Conservation (phyloP, 352 stramenopile species). For the Pythium sukuiense region DNA sequence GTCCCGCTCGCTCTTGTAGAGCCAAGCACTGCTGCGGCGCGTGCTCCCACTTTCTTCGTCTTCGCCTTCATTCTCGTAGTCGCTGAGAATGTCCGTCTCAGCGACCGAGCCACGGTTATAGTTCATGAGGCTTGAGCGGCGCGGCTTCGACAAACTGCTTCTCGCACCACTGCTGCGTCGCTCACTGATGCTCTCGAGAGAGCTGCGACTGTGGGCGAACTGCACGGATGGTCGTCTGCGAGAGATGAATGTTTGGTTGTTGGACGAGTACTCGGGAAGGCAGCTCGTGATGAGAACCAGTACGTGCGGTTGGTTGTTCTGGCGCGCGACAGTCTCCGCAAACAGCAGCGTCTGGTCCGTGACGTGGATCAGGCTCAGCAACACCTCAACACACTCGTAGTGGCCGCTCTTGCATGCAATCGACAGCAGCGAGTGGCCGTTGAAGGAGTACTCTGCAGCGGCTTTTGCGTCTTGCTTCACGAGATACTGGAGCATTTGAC, state of each 20-base stretch:
- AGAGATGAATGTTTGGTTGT: not conserved
- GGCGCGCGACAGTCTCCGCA: constrained; percentile 49
- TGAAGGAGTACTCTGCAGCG: constrained; percentile 53
- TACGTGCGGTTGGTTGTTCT: constrained; percentile 61
- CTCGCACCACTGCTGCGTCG: constrained; percentile 6
- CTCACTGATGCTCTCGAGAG: not conserved
- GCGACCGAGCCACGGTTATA: constrained; percentile 33
- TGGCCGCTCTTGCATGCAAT: constrained; percentile 65
- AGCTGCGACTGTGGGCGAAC: constrained; percentile 8
- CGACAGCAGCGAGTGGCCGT: constrained; percentile 60
- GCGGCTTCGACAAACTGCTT: not conserved
- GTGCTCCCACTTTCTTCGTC: not conserved
- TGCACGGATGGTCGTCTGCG: constrained; percentile 4
- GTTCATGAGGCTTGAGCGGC: constrained; percentile 15
- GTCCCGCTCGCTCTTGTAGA: constrained; percentile 17
- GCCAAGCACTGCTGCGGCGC: constrained; percentile 30
- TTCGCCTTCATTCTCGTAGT: constrained; percentile 23
- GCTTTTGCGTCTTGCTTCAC: constrained; percentile 32
- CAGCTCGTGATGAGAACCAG: constrained; percentile 72
- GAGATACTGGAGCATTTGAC: constrained; percentile 52
- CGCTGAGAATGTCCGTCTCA: constrained; percentile 37
- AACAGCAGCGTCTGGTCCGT: constrained; percentile 38
- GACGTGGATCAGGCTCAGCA: constrained; percentile 40
- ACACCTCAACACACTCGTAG: constrained; percentile 65
- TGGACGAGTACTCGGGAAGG: constrained; percentile 44